phyloP scores from a whole-genome alignment of 345 rosid genomes.

The Rubroshorea leprosula region DNA sequence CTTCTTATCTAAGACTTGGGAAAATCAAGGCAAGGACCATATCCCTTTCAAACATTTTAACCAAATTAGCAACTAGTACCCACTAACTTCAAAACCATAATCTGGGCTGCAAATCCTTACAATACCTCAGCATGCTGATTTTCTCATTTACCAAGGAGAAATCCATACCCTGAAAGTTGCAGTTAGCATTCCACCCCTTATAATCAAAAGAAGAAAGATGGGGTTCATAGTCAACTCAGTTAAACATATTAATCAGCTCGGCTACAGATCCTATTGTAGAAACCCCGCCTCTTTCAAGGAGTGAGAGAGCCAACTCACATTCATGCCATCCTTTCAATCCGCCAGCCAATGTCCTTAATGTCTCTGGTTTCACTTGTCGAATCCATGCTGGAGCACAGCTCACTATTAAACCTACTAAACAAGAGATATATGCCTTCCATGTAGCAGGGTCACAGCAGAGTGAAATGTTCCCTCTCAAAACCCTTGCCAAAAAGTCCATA shows the following conservation, averaged over 20 bases:
- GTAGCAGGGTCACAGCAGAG: conserved; percentile 49
- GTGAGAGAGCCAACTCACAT: conserved; percentile 48
- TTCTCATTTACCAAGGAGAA: too few relatives aligned
- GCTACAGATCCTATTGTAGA: conserved; percentile 33
- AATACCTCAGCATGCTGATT: too few relatives aligned
- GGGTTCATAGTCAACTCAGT: background rate
- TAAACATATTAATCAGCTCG: conserved; percentile 27
- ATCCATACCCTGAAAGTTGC: too few relatives aligned
- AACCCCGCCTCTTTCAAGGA: conserved; percentile 55
- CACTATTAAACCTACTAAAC: conserved; percentile 40
- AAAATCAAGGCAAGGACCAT: too few relatives aligned
- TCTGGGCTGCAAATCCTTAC: too few relatives aligned
- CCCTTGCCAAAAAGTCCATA: conserved; percentile 47
- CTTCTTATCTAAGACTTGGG: too few relatives aligned
- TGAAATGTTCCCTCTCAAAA: conserved; percentile 39
- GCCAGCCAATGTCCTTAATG: conserved; percentile 38
- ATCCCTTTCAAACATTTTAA: too few relatives aligned
- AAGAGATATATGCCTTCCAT: conserved; percentile 58
- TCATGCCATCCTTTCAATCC: conserved; percentile 54
- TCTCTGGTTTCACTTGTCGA: conserved; percentile 37
- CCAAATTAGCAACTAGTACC: too few relatives aligned
- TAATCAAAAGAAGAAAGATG: too few relatives aligned
- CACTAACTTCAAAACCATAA: too few relatives aligned
- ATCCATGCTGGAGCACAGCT: conserved; percentile 51
- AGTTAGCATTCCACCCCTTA: too few relatives aligned